phyloP scores from a whole-genome alignment of 1,284 basidiomycete genomes.

The Fomitiporia mediterranea region DNA sequence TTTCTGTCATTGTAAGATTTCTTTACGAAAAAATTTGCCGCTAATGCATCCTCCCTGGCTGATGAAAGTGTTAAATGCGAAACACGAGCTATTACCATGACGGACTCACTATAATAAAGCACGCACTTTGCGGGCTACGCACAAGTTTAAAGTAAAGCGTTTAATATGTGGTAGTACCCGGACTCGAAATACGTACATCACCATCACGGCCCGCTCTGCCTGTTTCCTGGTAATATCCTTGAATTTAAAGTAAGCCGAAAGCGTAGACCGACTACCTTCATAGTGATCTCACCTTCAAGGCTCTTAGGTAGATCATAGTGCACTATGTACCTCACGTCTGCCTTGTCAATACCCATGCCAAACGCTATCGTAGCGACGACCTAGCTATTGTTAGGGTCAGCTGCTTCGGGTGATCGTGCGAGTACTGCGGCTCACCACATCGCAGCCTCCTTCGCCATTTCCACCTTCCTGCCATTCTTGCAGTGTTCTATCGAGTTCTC shows the following conservation, averaged over 20 bases:
- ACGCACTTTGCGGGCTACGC: slow-evolving; percentile 74
- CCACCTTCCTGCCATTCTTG: slow-evolving; percentile 59
- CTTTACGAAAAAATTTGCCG: slow-evolving; percentile 50
- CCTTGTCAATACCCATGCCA: slow-evolving; percentile 86
- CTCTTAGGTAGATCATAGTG: slow-evolving; percentile 80
- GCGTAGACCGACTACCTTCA: too few relatives aligned
- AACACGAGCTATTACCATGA: neutral
- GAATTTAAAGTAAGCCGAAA: neutral
- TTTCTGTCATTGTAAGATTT: slow-evolving; percentile 42
- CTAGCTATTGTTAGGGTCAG: slow-evolving; percentile 24
- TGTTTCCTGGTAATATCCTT: slow-evolving; percentile 90
- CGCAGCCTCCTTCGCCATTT: slow-evolving; percentile 45
- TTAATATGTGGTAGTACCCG: too few relatives aligned
- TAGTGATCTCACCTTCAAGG: slow-evolving; percentile 57
- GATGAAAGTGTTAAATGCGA: neutral
- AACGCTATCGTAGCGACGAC: slow-evolving; percentile 74
- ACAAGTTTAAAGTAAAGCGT: slow-evolving; percentile 6
- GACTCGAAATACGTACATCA: slow-evolving; percentile 41
- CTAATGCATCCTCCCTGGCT: slow-evolving; percentile 74
- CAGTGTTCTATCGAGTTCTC: slow-evolving; percentile 54
- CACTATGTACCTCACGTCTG: slow-evolving; percentile 75
- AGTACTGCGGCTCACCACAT: slow-evolving; percentile 46
- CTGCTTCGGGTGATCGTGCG: slow-evolving; percentile 32
- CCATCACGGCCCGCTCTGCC: slow-evolving; percentile 84
- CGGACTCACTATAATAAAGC: slow-evolving; percentile 73